Base-by-base conservation (phyloP, 108 stramenopile genomes). In the Craspedostauros australis region DNA sequence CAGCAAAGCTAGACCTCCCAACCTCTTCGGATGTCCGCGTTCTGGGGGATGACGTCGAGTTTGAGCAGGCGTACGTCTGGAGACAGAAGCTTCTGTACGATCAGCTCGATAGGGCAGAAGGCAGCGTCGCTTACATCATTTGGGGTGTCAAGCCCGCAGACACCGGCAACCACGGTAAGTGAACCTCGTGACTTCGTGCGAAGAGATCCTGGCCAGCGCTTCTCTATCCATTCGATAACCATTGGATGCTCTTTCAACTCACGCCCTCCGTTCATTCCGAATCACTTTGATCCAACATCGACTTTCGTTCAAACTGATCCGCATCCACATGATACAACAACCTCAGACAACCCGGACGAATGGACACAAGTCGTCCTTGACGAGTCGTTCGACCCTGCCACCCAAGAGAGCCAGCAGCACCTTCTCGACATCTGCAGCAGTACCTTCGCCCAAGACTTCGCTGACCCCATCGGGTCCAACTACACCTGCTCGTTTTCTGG, bases 301-400 rank as follows among this genome's bases (percentile, higher is more conserved):
- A n/a, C n/a, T n/a, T n/a, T n/a, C n/a, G n/a, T n/a, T n/a, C n/a
- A n/a, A n/a, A n/a, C n/a, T n/a, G n/a, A n/a, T n/a, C n/a, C n/a
- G n/a, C n/a, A n/a, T n/a, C n/a, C n/a, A n/a, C n/a, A n/a, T n/a
- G n/a, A n/a, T n/a, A n/a, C n/a, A n/a, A n/a, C n/a, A n/a, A n/a
- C n/a, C 5, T 26, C 25, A 60, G 58, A 46, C 55, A 62, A 75
- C 49, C 79, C 79, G 9, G 43, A 41, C 2, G 33, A 37, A 2
- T 72, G 60, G 55, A 43, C 79, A 12, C 61, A 60, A 46, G 33
- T 80, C 28, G 73, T 80, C 11, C 40, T 75, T 5, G 79, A 80
- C 59, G 39, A 62, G 1, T 39, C 47, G 15, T 80, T 80, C 45
- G 59, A 70, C 41, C 66, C 79, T 14, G 54, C 66, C 27, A 24